Conservation (phyloP, 371 early-diverging fungal species). For the Haplosporangium sp. region DNA sequence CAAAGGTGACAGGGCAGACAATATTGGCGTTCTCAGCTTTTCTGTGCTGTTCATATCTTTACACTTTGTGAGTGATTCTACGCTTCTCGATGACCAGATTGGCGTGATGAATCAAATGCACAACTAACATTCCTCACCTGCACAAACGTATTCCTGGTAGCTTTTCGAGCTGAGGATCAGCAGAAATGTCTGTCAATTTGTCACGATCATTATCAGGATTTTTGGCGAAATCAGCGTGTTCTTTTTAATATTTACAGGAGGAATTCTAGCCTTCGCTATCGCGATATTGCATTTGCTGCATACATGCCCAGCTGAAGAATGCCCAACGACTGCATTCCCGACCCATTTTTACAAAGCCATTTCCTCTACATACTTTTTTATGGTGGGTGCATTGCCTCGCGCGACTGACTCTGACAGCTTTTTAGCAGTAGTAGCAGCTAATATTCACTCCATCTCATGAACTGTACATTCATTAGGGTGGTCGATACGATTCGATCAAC, state of each 20-base stretch:
- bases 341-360: conserved; percentile 1
- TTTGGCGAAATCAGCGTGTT: neutral
- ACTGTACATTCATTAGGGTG: conserved; percentile 22
- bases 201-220: neutral
- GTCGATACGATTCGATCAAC: conserved; percentile 15
- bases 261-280: conserved; percentile 8
- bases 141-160: too few relatives aligned
- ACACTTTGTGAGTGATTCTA: conserved; percentile 11
- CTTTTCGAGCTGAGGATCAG: neutral
- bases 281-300: conserved; percentile 14
- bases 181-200: neutral
- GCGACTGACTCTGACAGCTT: neutral
- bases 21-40: conserved; percentile 10
- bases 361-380: conserved; percentile 14
- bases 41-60: conserved; percentile 18
- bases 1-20: neutral
- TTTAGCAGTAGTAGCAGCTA: too few relatives aligned
- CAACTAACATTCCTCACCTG: too few relatives aligned
- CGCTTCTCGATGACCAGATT: neutral
- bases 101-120: too few relatives aligned
- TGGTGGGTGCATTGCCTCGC: too few relatives aligned
- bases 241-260: neutral
- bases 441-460: too few relatives aligned
- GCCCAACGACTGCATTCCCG: neutral
- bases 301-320: neutral